phyloP scores from a whole-genome alignment of 164 flowering plant genomes.

The Dillenia turbinata region DNA sequence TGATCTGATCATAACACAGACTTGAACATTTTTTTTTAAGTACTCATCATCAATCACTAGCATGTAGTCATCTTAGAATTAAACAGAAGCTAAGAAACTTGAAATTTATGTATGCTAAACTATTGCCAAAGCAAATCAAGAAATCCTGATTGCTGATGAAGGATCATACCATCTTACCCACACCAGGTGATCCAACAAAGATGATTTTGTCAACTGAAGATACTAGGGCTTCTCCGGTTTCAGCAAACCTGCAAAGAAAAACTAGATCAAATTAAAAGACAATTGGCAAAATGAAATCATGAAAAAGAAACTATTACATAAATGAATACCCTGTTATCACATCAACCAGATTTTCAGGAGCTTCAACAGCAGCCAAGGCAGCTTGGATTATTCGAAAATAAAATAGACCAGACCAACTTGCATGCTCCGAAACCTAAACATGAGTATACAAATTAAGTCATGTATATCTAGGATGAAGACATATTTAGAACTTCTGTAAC shows the following conservation, averaged over 20 bases:
- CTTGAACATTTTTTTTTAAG: too few relatives aligned
- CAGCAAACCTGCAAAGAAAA: constrained; percentile 71
- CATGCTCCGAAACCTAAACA: constrained; percentile 93
- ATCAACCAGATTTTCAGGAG: constrained; percentile 93
- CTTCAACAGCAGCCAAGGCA: constrained; percentile 94
- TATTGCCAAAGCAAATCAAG: background rate
- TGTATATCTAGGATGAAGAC: too few relatives aligned
- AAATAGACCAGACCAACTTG: constrained; percentile 99
- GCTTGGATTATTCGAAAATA: constrained; percentile 84
- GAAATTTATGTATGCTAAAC: too few relatives aligned
- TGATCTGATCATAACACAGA: too few relatives aligned
- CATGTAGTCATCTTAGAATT: too few relatives aligned
- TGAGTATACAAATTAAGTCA: constrained; percentile 4
- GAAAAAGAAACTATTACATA: background rate
- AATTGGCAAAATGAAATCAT: background rate
- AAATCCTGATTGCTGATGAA: constrained; percentile 2
- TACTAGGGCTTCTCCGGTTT: constrained; percentile 97
- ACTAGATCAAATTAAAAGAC: background rate
- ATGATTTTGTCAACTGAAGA: constrained; percentile 94
- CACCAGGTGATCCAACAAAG: constrained; percentile 98
- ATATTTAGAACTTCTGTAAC: too few relatives aligned
- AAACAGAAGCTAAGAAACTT: too few relatives aligned
- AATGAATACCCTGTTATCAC: constrained; percentile 83
- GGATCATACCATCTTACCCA: constrained; percentile 76
- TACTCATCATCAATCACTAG: too few relatives aligned